Conservation (phyloP, 768 basidiomycete species). For the Albatrellus ellisii region DNA sequence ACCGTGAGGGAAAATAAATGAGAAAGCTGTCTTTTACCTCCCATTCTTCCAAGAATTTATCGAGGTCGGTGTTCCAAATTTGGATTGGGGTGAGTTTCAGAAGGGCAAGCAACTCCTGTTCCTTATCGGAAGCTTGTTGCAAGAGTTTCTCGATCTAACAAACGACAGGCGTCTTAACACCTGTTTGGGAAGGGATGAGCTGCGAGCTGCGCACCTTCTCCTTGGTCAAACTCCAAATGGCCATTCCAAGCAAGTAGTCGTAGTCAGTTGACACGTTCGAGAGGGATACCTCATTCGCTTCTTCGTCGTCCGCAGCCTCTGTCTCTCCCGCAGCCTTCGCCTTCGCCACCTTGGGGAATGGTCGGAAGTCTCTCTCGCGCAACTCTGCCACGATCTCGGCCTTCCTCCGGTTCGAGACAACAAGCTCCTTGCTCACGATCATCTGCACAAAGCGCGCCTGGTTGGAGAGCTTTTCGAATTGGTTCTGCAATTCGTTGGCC, state of each 20-base stretch:
- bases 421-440: constrained; percentile 78
- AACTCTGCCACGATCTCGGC: constrained; percentile 75
- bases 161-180: background rate
- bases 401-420: constrained; percentile 82
- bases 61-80: constrained; percentile 86
- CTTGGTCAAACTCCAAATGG: constrained; percentile 87
- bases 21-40: constrained; percentile 48
- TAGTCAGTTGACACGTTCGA: constrained; percentile 48
- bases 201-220: constrained; percentile 51
- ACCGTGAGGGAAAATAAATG: constrained; percentile 1
- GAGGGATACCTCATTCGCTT: constrained; percentile 34
- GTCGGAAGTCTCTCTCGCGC: constrained; percentile 72
- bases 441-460: constrained; percentile 96
- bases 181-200: background rate
- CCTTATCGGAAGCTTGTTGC: constrained; percentile 71
- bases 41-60: constrained; percentile 75
- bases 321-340: constrained; percentile 55
- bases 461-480: constrained; percentile 79
- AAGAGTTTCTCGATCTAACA: constrained; percentile 71
- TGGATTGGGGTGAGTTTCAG: constrained; percentile 69
- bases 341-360: constrained; percentile 73
- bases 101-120: constrained; percentile 63
- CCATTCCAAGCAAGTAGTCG: constrained; percentile 91
- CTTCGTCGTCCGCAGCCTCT: constrained; percentile 42
- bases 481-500: constrained; percentile 66